Evolutionary conservation across 305 asterid genomes (phyloP), one percentile per base, ranked within the genome.

Genomic region (Fraxinus nigra): DNA sequence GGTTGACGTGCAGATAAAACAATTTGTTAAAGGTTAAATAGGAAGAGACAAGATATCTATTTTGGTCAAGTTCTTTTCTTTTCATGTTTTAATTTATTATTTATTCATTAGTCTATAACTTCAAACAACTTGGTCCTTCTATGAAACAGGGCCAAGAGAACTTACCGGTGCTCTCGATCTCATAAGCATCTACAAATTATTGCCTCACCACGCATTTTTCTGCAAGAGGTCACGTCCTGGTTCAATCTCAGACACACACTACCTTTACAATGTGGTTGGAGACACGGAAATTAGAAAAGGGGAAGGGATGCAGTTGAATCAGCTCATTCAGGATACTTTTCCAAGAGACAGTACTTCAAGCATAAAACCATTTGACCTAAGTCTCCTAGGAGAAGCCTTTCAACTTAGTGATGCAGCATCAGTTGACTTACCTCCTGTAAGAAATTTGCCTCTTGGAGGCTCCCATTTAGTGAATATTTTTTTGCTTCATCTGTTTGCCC

Each of bases 281-380:
- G 86, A 84, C 51, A 80, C 46, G 9, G 48, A 24, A 76, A 86
- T 88, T 32, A 85, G 92, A 81, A 87, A 86, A 85, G 93, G 93
- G 26, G 90, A 90, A 78, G 92, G 90, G 28, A 86, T 86, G 90
- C 90, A 90, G 79, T 84, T 90, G 86, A 84, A 77, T 78, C 86
- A 87, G 86, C 91, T 90, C 65, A 35, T 87, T 56, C 86, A 43
- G 72, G 82, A 75, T 33, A 65, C 86, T 18, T 51, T 30, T 65
- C 37, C 77, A 1, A 84, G 85, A 72, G 84, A 83, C 9, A 69
- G 76, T 72, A 11, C n/a, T 28, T 54, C 83, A n/a, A 7, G 78
- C 43, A 82, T 90, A 51, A 82, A 34, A 79, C 92, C 90, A 16
- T 87, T 90, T 80, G 81, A 84, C 48, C 84, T 90, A 75, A 87